Percentiles rank a stretch among this genome's conserved stretches.
phyloP scores from a whole-genome alignment of 1,284 basidiomycete genomes.

The Peniophora sp. region DNA sequence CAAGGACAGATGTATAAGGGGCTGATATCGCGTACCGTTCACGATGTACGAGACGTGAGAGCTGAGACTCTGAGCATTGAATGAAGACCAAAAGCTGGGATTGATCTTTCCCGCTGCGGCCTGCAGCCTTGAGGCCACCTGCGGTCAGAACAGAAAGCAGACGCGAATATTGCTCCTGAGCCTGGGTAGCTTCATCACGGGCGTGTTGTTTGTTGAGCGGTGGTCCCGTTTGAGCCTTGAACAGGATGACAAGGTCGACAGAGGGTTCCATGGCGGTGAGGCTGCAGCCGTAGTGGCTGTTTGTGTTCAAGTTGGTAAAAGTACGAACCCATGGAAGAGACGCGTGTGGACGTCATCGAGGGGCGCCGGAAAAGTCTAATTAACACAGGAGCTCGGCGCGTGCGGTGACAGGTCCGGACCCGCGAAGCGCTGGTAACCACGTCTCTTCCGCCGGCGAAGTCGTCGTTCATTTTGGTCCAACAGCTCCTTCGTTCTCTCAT shows the following conservation, averaged over 20 bases:
- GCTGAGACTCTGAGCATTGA: conserved; percentile 54
- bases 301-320: neutral
- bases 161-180: conserved; percentile 59
- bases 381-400: too few species aligned
- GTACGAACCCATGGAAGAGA: neutral
- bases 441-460: too few species aligned
- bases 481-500: too few species aligned
- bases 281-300: neutral
- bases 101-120: conserved; percentile 63
- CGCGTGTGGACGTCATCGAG: neutral
- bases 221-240: conserved; percentile 45
- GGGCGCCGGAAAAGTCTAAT: too few species aligned
- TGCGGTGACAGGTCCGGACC: neutral
- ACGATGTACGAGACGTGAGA: conserved; percentile 59
- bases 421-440: too few species aligned
- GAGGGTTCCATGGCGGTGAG: conserved; percentile 29
- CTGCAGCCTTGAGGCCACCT: conserved; percentile 62
- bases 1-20: neutral
- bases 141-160: conserved; percentile 54
- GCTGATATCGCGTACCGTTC: conserved; percentile 60
- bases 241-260: conserved; percentile 67
- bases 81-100: conserved; percentile 80
- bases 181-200: conserved; percentile 51
- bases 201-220: conserved; percentile 49
- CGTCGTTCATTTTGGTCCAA: too few species aligned